These are phyloP conservation scores for Mycena pura DNA, from an alignment of 768 basidiomycete species.

Conservation along the genomic window DNA sequence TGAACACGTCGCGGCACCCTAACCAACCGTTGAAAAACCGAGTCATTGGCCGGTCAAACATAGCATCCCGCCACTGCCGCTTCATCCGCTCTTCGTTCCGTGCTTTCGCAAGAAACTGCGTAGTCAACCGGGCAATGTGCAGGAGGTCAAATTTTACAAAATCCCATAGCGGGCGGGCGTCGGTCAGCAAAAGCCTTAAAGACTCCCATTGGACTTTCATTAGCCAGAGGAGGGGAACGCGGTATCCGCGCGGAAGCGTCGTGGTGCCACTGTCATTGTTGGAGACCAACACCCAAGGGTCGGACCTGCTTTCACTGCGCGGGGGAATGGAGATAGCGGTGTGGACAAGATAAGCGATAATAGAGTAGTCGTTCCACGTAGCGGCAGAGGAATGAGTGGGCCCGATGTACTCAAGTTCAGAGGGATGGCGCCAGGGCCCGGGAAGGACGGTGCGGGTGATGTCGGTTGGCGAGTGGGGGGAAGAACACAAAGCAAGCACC, in stretches of 20 bases:
- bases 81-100: slow-evolving; percentile 19
- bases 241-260: slow-evolving; percentile 25
- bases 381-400: neutral
- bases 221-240: slow-evolving; percentile 22
- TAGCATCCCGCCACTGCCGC: slow-evolving; percentile 21
- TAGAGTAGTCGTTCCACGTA: slow-evolving; percentile 19
- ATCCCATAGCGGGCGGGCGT: slow-evolving; percentile 22
- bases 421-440: slow-evolving; percentile 6
- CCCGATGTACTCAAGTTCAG: slow-evolving; percentile 24
- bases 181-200: slow-evolving; percentile 16
- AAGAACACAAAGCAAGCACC: slow-evolving; percentile 20
- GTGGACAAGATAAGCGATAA: slow-evolving; percentile 18
- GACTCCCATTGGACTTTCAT: slow-evolving; percentile 24
- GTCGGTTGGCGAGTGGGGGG: slow-evolving; percentile 16
- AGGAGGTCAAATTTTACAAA: slow-evolving; percentile 22
- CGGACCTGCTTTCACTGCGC: slow-evolving; percentile 20
- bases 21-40: slow-evolving; percentile 30
- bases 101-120: slow-evolving; percentile 17
- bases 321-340: slow-evolving; percentile 21
- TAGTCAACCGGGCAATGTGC: slow-evolving; percentile 20
- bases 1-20: slow-evolving; percentile 22
- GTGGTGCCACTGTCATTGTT: slow-evolving; percentile 4
- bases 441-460: neutral
- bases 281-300: slow-evolving; percentile 22
- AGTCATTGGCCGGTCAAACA: slow-evolving; percentile 21